Evolutionary conservation across 2,329 filamentous ascomycete species (phyloP).

Genomic region (Xylariales sp.): DNA sequence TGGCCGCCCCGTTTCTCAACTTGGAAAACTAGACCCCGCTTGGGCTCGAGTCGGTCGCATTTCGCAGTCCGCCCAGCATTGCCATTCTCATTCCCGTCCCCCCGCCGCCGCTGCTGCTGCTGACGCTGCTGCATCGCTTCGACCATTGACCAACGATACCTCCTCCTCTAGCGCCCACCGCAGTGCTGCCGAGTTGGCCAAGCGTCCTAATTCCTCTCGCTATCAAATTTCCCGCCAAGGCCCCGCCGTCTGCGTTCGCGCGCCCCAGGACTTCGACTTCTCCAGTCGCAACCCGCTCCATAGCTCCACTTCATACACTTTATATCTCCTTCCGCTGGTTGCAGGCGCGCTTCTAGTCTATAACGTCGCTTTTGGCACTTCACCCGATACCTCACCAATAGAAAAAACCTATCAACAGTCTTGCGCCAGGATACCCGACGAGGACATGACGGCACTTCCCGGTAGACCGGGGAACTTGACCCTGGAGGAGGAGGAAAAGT

Average conservation of each 20-base stretch:
- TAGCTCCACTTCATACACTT: slow-evolving; percentile 39
- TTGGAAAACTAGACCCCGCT: slow-evolving; percentile 22
- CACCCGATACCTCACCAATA: slow-evolving; percentile 5
- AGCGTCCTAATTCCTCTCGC: background rate
- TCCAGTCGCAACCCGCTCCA: slow-evolving; percentile 27
- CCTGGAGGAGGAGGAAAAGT: slow-evolving; percentile 86
- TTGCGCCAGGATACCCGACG: slow-evolving; percentile 29
- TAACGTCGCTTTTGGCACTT: slow-evolving; percentile 25
- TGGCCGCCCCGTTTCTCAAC: slow-evolving; percentile 22
- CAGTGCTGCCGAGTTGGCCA: background rate
- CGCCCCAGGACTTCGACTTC: background rate
- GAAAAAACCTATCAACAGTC: slow-evolving; percentile 27
- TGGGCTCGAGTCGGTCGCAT: slow-evolving; percentile 26
- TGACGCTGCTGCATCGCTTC: slow-evolving; percentile 19
- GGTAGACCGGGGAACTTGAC: slow-evolving; percentile 90
- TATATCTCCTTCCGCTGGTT: slow-evolving; percentile 44
- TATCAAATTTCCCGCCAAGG: slow-evolving; percentile 10
- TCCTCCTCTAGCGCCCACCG: background rate
- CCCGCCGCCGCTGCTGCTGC: slow-evolving; percentile 2
- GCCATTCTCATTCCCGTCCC: background rate
- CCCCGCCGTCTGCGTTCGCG: background rate
- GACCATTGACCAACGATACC: slow-evolving; percentile 1
- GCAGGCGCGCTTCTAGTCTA: slow-evolving; percentile 42
- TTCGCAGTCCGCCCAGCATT: slow-evolving; percentile 19
- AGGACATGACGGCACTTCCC: slow-evolving; percentile 57